Evolutionary conservation across 331 rosid species (phyloP), one percentile per base, ranked within the genome.

Genomic region (Malus hybrid): DNA sequence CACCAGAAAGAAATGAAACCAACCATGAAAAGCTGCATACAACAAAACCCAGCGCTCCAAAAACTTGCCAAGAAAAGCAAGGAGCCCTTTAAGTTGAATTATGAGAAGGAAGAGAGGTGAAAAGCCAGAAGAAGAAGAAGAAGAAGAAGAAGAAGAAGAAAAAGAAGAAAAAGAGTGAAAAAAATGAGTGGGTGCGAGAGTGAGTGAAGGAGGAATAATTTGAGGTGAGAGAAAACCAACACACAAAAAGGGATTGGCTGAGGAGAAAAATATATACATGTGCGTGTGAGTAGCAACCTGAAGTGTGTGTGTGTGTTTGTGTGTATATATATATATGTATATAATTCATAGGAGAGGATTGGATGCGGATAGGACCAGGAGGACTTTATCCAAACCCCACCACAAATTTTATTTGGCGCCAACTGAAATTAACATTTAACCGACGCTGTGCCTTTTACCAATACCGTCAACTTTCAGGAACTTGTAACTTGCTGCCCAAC

Each of bases 361-460:
- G 19, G 18, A 4, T 60, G 65, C 6, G 20, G 57, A 5, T 15
- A 39, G 68, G 1, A 10, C 14, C 14, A 10, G 48, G 14, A 71
- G 70, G 78, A 71, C 78, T 19, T 19, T 70, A 70, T 77, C 71
- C 61, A 29, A 61, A 20, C 9, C 9, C 16, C 44, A 56, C 32
- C 36, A 65, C 44, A 50, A 1, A 42, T 68, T 11, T n/a, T 24
- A 42, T 69, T 78, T 78, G 80, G 86, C 86, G 86, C 86, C 83
- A 78, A 82, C 82, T 64, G 74, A 78, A 62, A 1, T 1, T 27
- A 66, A 67, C 76, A 75, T 19, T 24, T 13, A 52, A 39, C 54
- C 27, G 12, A 36, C 24, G 4, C 44, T 2, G 2, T 10, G 12
- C 65, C 63, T 28, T 50, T 22, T 10, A 54, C 69, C 60, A 62